A percentile compares a stretch with the other conserved stretches of the same genome.
These are phyloP conservation scores for Sporobolomyces roseus DNA, from an alignment of 768 basidiomycete species.

Conservation along the genomic window DNA sequence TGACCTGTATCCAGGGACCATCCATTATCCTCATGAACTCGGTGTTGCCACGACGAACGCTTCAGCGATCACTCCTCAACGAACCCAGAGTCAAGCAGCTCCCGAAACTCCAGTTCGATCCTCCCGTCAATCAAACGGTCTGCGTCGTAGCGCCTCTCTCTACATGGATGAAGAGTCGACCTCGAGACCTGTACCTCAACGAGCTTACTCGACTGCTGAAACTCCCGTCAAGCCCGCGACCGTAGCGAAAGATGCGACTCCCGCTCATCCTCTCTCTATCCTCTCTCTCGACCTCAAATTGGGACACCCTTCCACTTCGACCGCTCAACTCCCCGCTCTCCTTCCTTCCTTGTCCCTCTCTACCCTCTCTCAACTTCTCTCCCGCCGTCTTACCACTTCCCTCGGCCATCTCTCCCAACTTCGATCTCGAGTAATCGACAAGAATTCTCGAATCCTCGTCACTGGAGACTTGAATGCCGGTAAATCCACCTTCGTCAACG, in stretches of 20 bases:
- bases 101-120: not conserved
- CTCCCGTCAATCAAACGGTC: not conserved
- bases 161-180: not conserved
- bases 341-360: slow-evolving; percentile 88
- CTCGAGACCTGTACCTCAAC: slow-evolving; percentile 9
- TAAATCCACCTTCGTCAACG: slow-evolving; percentile 97
- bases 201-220: slow-evolving; percentile 21
- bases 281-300: slow-evolving; percentile 90
- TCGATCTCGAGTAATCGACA: slow-evolving; percentile 79
- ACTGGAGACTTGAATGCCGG: slow-evolving; percentile 98
- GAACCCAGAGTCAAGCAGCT: not conserved
- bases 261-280: slow-evolving; percentile 69
- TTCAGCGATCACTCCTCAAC: not conserved
- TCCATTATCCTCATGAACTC: slow-evolving; percentile 41
- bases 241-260: slow-evolving; percentile 45
- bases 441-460: slow-evolving; percentile 90
- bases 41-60: slow-evolving; percentile 14
- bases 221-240: slow-evolving; percentile 27
- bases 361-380: slow-evolving; percentile 85
- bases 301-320: slow-evolving; percentile 64
- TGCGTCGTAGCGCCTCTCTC: slow-evolving; percentile 28
- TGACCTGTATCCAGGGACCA: slow-evolving; percentile 30
- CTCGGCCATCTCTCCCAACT: slow-evolving; percentile 78
- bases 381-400: slow-evolving; percentile 72
- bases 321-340: slow-evolving; percentile 57